Base-by-base conservation (phyloP, 495 filamentous ascomycete species). In the Penicillium verhagenii region DNA sequence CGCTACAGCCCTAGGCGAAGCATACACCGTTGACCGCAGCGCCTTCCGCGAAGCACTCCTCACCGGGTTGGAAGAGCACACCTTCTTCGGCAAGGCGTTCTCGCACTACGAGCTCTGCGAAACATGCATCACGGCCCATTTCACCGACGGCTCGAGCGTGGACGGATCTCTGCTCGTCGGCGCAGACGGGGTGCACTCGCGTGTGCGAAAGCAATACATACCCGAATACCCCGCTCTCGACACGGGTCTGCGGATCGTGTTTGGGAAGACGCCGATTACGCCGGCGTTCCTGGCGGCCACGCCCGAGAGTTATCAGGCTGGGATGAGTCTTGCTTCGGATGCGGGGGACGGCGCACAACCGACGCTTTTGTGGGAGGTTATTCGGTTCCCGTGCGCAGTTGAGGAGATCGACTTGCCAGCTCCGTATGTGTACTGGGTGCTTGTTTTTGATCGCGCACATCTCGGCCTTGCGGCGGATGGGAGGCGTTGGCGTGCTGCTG, bases 81-180 rank as follows among this genome's bases (percentile, higher is more conserved):
- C 78, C 13, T 59, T 69, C 26, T 78, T 78, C 52, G 74, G 72
- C 11, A 80, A 77, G 21, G 54, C 56, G n/a, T 64, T 78, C 25
- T 45, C 52, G 1, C 53, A 54, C 13, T 82, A 75, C 47, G 63
- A 69, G 11, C 35, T 67, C 21, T 33, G 58, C 19, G 54, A 63
- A 5, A 65, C 58, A 5, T 54, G 54, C n/a, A 67, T 77, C 4
- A 64, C 53, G 6, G 72, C 67, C 6, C 57, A 50, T 33, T 81
- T 79, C 46, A 37, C 56, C 10, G 72, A 79, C 52, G 75, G 74
- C 14, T 67, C 67, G 14, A 52, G 38, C 3, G 68, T 58, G 19
- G 29, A 65, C 3, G 78, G 76, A 6, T 52, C 57, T 13, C 42
- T 81, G 1, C 59, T 81, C 11, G 66, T 81, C 13, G 78, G 78